Evolutionary conservation across 225 moss, liverwort and hornwort genomes (phyloP), one percentile per base, ranked within the genome.

Genomic region (Sphagnum tenellum): DNA sequence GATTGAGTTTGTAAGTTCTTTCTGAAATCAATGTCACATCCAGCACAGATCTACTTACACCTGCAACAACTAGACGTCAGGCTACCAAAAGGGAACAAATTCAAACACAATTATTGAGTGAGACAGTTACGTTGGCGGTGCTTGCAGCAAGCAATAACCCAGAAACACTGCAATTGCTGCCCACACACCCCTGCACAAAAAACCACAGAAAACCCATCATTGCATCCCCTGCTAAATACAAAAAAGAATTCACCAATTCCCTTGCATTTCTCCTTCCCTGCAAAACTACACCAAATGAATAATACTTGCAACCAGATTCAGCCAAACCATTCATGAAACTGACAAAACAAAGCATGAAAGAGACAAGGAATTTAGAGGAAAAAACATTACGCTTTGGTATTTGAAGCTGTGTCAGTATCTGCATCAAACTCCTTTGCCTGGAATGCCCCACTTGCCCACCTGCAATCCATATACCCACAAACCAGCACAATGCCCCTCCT

Each of bases 361-460:
- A 14, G 9, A 44, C 56, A 59, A 57, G 44, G 9, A 47, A 11
- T 46, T 45, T 3, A 61, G 5, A 50, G 46, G 47, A 54, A 66
- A 60, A 12, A 46, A 52, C 61, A 72, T 72, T 66, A 91, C 88
- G 78, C 73, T 86, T 86, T 91, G 49, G 60, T 66, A 45, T 86
- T 84, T 51, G 81, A 81, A 55, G 68, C 64, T 47, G 67, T 74
- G 57, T 89, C 86, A 45, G 62, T 66, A 71, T 78, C 72, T 60
- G 76, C 78, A 29, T 29, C 29, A 29, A 29, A 29, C 60, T 82
- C 76, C 64, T 88, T 73, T 44, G 76, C 75, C 70, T 81, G 82
- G 61, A 95, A 76, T 9, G 89, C 91, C 64, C 86, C 84, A 71
- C 89, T 95, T 66, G 89, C 87, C 94, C 91, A 95, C 69, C 91